phyloP scores from a whole-genome alignment of 208 protist species.

The Trypanosoma melophagium region DNA sequence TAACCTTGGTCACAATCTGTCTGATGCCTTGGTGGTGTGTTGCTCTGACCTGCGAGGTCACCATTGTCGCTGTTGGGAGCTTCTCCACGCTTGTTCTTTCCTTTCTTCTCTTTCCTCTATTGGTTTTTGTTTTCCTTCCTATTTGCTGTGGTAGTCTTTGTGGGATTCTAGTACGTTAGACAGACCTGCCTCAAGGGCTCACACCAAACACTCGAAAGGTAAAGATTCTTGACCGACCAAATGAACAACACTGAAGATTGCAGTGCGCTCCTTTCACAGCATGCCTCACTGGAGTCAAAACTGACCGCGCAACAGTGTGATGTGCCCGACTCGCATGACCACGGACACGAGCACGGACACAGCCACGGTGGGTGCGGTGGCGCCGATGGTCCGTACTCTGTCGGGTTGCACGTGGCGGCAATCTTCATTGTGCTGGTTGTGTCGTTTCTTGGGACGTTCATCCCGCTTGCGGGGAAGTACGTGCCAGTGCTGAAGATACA shows the following conservation, averaged over 20 bases:
- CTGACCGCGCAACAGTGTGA: neutral
- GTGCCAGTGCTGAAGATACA: slow-evolving; percentile 28
- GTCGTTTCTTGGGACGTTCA: slow-evolving; percentile 39
- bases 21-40: too few species aligned
- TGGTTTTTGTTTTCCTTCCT: too few species aligned
- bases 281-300: neutral
- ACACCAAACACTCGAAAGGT: too few species aligned
- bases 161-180: too few species aligned
- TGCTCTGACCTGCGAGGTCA: too few species aligned
- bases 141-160: too few species aligned
- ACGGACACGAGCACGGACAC: neutral
- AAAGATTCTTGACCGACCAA: too few species aligned
- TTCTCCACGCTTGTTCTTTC: too few species aligned
- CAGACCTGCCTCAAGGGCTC: too few species aligned
- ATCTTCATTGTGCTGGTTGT: slow-evolving; percentile 63
- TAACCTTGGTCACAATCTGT: too few species aligned
- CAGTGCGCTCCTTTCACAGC: neutral
- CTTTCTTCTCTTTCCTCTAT: too few species aligned
- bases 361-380: slow-evolving; percentile 29
- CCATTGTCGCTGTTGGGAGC: too few species aligned
- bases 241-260: neutral
- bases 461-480: slow-evolving; percentile 54
- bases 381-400: slow-evolving; percentile 36
- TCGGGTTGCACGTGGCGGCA: slow-evolving; percentile 55
- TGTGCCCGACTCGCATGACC: neutral